Percentiles rank a stretch among this genome's conserved stretches.
phyloP scores from a whole-genome alignment of 2,329 filamentous ascomycete species.

The Epichloe coenophiala region DNA sequence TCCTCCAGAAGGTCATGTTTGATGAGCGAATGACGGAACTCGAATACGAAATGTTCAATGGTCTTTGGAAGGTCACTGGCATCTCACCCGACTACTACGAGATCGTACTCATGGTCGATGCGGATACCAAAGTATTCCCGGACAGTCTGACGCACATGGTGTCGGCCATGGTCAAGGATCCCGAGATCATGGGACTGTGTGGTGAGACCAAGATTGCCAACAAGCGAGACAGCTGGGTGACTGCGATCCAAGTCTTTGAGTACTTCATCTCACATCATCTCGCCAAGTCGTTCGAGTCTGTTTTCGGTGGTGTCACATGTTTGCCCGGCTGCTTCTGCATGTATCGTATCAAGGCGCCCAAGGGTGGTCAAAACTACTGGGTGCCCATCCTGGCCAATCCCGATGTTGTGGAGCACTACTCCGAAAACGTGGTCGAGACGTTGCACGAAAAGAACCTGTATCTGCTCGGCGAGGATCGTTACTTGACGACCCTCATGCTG shows the following conservation, averaged over 20 bases:
- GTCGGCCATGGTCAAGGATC: constrained; percentile 97
- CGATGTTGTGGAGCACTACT: constrained; percentile 97
- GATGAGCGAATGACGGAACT: constrained; percentile 99
- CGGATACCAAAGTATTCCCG: constrained; percentile 97
- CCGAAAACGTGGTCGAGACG: constrained; percentile 96
- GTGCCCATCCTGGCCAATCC: constrained; percentile 97
- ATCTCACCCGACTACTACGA: constrained; percentile 98
- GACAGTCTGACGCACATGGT: constrained; percentile 98
- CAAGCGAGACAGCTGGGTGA: constrained; percentile 88
- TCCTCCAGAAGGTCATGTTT: constrained; percentile 99
- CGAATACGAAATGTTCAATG: constrained; percentile 99
- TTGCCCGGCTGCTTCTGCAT: constrained; percentile 98
- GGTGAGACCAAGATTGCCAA: constrained; percentile 99
- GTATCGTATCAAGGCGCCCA: constrained; percentile 99
- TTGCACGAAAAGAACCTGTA: constrained; percentile 95
- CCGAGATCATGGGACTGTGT: constrained; percentile 97
- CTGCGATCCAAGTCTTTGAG: constrained; percentile 97
- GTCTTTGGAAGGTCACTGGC: constrained; percentile 95
- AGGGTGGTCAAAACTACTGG: constrained; percentile 98
- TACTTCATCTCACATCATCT: constrained; percentile 98
- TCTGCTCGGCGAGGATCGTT: constrained; percentile 84
- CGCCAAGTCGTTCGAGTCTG: constrained; percentile 92
- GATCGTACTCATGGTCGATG: constrained; percentile 96
- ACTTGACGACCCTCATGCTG: constrained; percentile 92
- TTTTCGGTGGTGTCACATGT: constrained; percentile 98